Base-by-base conservation (phyloP, 1,139 yeast genomes). In the Candida albicans region DNA sequence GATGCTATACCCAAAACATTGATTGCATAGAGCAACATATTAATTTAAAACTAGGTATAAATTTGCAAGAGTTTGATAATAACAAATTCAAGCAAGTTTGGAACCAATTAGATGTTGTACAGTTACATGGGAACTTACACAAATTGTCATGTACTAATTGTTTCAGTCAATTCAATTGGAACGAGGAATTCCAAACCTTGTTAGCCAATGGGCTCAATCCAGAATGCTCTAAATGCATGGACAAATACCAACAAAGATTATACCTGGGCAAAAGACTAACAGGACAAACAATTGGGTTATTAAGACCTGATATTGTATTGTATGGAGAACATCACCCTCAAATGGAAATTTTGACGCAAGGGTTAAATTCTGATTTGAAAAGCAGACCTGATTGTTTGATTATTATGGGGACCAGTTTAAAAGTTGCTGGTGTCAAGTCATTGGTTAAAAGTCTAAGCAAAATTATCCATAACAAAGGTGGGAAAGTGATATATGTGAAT, bases 51-150 rank as follows among this genome's bases (percentile, higher is more conserved):
- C 59, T 68, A 44, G 79, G 79, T 3, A 59, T 73, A 22, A 62
- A 68, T 42, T 50, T 64, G 14, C 55, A 56, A 39, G 67, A 67
- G 10, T 67, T 72, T 47, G 59, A 55, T 9, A 50, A 50, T 30
- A 57, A 59, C 39, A 28, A 35, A 10, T 73, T 73, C 52, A 59
- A 58, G 37, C 66, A 69, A 48, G 58, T 53, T 40, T 84, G 90
- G 91, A 81, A 77, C 52, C 70, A 69, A 32, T 65, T 81, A 43
- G 91, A 89, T 53, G 96, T 88, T 14, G 83, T 91, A 9, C 97
- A 89, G 62, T 69, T 93, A 33, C 99, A 93, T 58, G 99, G 99
- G 1, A 91, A 89, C 61, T 70, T 93, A 42, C 88, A 87, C 57
- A 75, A 77, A 43, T 68, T 93, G 44, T 69, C 84, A 24, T 89